These are phyloP conservation scores for Fusarium pilosicola DNA, from an alignment of 2,329 filamentous ascomycete species.

Conservation along the genomic window DNA sequence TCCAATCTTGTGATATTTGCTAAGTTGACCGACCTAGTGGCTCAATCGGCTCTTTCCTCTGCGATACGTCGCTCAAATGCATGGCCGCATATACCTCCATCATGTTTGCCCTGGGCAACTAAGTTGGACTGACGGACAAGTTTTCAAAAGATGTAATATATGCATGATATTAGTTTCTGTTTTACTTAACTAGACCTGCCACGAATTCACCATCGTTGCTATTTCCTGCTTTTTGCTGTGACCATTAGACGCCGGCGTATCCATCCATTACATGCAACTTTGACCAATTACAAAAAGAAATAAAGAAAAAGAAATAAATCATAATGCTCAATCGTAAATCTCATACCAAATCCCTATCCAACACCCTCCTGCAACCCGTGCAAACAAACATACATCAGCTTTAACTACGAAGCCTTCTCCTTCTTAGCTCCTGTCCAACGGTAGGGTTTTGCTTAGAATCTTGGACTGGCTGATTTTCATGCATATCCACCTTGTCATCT, in stretches of 20 bases:
- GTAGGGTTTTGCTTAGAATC: constrained; percentile 22
- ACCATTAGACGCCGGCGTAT: constrained; percentile 31
- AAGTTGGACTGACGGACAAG: neutral
- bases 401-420: constrained; percentile 44
- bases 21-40: constrained; percentile 47
- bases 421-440: constrained; percentile 45
- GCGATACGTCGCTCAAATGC: constrained; percentile 53
- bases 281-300: neutral
- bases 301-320: constrained; percentile 1
- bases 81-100: constrained; percentile 57
- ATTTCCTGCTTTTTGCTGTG: constrained; percentile 21
- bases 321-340: constrained; percentile 28
- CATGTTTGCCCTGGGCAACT: constrained; percentile 50
- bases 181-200: constrained; percentile 15
- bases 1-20: constrained; percentile 6
- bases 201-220: constrained; percentile 21
- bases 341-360: constrained; percentile 15
- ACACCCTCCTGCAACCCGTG: neutral
- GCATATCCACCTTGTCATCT: constrained; percentile 30
- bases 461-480: neutral
- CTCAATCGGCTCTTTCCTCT: constrained; percentile 47
- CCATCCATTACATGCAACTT: constrained; percentile 7
- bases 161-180: constrained; percentile 18
- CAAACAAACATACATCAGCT: neutral
- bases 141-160: neutral